These are phyloP conservation scores for Neonectria hederae DNA, from an alignment of 2,329 filamentous ascomycete genomes.

Conservation along the genomic window DNA sequence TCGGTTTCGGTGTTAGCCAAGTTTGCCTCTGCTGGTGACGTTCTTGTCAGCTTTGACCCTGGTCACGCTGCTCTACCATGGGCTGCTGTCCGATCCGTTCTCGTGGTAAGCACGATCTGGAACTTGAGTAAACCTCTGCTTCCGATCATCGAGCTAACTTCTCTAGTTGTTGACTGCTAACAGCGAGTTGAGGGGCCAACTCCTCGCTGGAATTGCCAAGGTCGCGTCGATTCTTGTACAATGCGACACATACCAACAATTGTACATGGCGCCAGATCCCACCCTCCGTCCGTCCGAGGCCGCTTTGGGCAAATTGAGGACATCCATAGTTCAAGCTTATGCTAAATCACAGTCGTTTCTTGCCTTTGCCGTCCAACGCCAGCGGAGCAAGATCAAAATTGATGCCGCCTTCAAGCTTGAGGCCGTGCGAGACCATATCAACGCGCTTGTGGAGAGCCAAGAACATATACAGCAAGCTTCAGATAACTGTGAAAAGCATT, in stretches of 20 bases:
- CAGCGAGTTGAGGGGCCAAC: not conserved
- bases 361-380: not conserved
- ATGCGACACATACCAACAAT: not conserved
- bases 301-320: conserved; percentile 37
- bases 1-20: not conserved
- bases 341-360: not conserved
- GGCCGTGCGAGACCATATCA: not conserved
- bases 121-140: not conserved
- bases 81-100: conserved; percentile 11
- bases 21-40: conserved; percentile 9
- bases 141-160: not conserved
- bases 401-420: not conserved
- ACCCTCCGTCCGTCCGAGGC: not conserved
- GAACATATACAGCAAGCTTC: not conserved
- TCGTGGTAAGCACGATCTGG: not conserved
- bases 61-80: conserved; percentile 16
- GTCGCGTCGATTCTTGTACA: conserved; percentile 1
- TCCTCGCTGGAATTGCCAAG: not conserved
- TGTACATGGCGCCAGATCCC: not conserved
- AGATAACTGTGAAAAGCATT: not conserved
- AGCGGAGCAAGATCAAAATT: not conserved
- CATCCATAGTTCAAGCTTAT: conserved; percentile 32
- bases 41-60: conserved; percentile 11
- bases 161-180: not conserved
- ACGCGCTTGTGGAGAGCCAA: not conserved